Evolutionary conservation across 2,329 filamentous ascomycete species (phyloP), one percentile per base, ranked within the genome.

Genomic region (Dothideomycetes sp.): DNA sequence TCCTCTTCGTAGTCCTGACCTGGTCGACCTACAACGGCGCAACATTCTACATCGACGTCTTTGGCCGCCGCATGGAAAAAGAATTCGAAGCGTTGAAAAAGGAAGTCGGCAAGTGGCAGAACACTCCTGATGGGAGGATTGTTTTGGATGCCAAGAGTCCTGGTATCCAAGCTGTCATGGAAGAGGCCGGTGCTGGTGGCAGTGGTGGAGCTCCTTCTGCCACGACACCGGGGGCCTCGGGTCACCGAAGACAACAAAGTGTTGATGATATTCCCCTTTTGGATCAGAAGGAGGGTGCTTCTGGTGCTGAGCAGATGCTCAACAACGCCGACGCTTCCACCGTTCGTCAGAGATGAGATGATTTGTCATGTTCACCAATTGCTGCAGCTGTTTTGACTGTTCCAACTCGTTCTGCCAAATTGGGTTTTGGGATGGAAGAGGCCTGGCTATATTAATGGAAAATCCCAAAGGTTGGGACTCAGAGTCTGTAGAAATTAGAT

Each of bases 21-120:
- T 95, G 88, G 87, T 93, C 85, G 52, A 82, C 95, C 42, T 93
- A 95, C 67, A 98, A 98, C 53, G 91, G 91, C 22, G 86, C 91
- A 13, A 96, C 88, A 1, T 98, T 84, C 62, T 98, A 98, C 63
- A 96, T 98, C 55, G 91, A 98, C 53, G 85, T 96, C 2, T 98
- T 96, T 59, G 91, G 93, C 40, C 94, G 84, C 54, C 78, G 88
- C 2, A 96, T 98, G 70, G 86, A 98, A 68, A 94, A 89, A 57
- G 91, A 98, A 61, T 71, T 98, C 10, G 88, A 98, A 58, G 74
- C 81, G 38, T 74, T 98, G 65, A 88, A 83, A 63, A 77, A 77
- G 41, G 91, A 98, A 56, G 87, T 98, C 7, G 75, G 80, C 32
- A 89, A 86, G 59, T 93, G 86, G 85, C 87, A 94, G 61, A 71